phyloP scores from a whole-genome alignment of 2,329 filamentous ascomycete genomes.

The Cladophialophora immunda region DNA sequence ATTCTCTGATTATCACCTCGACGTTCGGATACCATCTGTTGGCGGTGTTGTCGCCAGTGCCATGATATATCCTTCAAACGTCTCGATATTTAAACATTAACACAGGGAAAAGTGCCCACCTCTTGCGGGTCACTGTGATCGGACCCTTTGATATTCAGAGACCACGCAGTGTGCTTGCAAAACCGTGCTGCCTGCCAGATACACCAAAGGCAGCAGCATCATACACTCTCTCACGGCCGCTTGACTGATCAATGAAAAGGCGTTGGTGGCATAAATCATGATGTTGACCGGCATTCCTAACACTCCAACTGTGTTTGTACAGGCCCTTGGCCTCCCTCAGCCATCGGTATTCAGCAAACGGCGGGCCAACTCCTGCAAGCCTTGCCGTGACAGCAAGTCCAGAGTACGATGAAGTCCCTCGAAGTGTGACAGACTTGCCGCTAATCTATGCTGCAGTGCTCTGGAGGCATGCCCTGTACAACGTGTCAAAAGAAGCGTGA shows the following conservation, averaged over 20 bases:
- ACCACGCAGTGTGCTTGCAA: background rate
- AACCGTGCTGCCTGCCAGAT: background rate
- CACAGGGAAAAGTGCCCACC: background rate
- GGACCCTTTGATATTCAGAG: background rate
- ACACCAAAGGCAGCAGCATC: background rate
- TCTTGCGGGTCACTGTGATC: background rate
- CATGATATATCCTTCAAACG: background rate
- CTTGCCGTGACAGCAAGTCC: constrained; percentile 39
- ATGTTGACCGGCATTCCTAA: constrained; percentile 24
- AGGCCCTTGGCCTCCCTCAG: constrained; percentile 24
- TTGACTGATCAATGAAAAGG: constrained; percentile 12
- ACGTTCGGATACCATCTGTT: background rate
- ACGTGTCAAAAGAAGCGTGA: constrained; percentile 35
- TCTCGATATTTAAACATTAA: background rate
- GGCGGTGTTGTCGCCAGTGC: background rate
- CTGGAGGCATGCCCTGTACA: constrained; percentile 34
- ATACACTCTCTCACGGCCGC: constrained; percentile 8
- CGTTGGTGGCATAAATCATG: constrained; percentile 33
- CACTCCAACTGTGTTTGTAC: constrained; percentile 19
- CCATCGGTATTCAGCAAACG: constrained; percentile 19
- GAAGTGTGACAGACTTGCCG: background rate
- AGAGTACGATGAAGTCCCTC: constrained; percentile 21
- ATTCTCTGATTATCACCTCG: background rate
- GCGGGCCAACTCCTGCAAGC: constrained; percentile 36
- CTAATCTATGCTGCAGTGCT: constrained; percentile 27